These are phyloP conservation scores for Tolypocladium tropicale DNA, from an alignment of 2,329 filamentous ascomycete genomes.

Conservation along the genomic window DNA sequence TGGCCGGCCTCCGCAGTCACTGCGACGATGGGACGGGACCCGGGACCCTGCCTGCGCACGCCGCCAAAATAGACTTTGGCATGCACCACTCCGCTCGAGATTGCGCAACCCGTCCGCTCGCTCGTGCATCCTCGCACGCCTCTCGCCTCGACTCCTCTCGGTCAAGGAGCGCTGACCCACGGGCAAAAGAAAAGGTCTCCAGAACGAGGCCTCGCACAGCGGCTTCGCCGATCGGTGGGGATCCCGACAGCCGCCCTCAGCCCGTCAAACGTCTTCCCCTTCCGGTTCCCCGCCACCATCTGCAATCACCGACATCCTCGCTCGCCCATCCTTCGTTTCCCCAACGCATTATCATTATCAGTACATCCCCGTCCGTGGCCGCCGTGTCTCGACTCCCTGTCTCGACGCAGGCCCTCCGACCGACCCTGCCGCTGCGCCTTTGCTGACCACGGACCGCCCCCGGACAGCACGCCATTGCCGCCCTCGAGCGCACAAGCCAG, in stretches of 20 bases:
- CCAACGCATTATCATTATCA: not conserved
- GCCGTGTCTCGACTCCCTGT: not conserved
- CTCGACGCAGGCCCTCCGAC: not conserved
- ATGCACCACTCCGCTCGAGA: not conserved
- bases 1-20: too few relatives aligned
- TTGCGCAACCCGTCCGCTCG: not conserved
- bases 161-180: not conserved
- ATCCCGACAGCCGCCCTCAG: not conserved
- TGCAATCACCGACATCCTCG: constrained; percentile 1
- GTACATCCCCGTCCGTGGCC: not conserved
- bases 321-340: not conserved
- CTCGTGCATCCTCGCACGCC: not conserved
- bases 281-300: not conserved
- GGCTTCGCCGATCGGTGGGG: not conserved
- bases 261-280: too few relatives aligned
- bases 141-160: not conserved
- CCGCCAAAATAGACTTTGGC: too few relatives aligned
- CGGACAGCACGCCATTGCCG: not conserved
- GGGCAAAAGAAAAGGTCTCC: not conserved
- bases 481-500: not conserved
- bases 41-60: too few relatives aligned
- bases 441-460: not conserved
- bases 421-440: not conserved
- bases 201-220: not conserved
- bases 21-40: too few relatives aligned